Evolutionary conservation across 2,329 filamentous ascomycete species (phyloP), one percentile per base, ranked within the genome.

Genomic region (Davidsoniella neocaledoniae): DNA sequence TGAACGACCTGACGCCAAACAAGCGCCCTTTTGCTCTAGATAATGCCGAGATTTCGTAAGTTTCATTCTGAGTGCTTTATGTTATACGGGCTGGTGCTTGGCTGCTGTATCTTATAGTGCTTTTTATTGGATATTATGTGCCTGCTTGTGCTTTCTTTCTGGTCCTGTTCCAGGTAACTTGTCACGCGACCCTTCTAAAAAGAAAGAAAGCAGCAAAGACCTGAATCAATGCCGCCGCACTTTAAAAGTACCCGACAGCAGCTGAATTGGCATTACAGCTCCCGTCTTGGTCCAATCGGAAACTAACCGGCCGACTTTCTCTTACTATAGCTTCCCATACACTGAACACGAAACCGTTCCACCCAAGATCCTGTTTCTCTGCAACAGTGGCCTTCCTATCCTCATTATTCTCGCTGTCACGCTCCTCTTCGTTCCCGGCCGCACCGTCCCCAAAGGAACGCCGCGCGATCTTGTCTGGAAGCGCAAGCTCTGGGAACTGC

Each of bases 401-500:
- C 64, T 72, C 53, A 68, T 87, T 55, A 80, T 94, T 57, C 63
- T 82, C 47, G 37, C 86, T 48, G 72, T 90, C 51, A 76, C 77
- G 39, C 63, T 93, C 29, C 55, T 78, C 53, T 70, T 90, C 56
- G 77, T 91, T 1, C 86, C 86, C 1, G 85, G 83, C 3, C 72
- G 76, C 5, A 80, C 79, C 1, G 78, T 81, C 1, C 73, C 76
- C 14, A 69, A 69, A 40, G 71, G 73, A 17, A 79, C 81, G 0
- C 77, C 83, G 1, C 72, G 72, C 55, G 63, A 72, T 3, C 65
- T 85, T 49, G 70, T 88, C 42, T 87, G 85, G 79, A 77, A 76
- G 60, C 75, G 85, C 56, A 94, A 91, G 66, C 63, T 94, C 1
- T 95, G 90, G 87, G 88, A 95, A 63, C 79, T 85, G 62, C 86